Evolutionary conservation across 2,329 filamentous ascomycete genomes (phyloP), one percentile per base, ranked within the genome.

Genomic region (Sporothrix globosa): DNA sequence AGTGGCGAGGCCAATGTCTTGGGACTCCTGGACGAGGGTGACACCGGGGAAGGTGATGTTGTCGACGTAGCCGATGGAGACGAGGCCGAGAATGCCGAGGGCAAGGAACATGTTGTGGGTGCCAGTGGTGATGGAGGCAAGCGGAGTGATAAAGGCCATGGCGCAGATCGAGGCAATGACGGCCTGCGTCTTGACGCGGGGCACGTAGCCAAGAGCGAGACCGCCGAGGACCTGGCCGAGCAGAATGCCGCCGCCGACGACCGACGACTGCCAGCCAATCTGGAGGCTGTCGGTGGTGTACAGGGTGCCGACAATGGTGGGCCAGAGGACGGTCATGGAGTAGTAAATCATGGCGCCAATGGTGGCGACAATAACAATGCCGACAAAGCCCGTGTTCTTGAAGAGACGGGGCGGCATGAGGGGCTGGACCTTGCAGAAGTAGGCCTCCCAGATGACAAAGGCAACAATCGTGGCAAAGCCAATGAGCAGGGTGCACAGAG

Each of bases 281-380:
- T 79, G 70, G 52, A 80, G 78, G 7, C 75, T 73, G 72, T 81
- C 77, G 11, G 75, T 78, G 4, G 79, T 80, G 75, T 81, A 84
- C n/a, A 84, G 74, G 19, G 76, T 74, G n/a, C 72, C 70, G 69
- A 84, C 79, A n/a, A 81, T 79, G 11, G 79, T 79, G 1, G 82
- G 83, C 80, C 82, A 83, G 14, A 84, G 77, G 14, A 82, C 77
- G 9, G 79, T 82, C 70, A 84, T 75, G 14, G 78, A 79, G 75
- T 81, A 84, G 75, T 82, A 85, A 9, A 83, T 76, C 79, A 82
- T 82, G 44, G 80, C 80, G n/a, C 78, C 80, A 63, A 82, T 78
- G 5, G 78, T 78, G 1, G 80, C 82, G 58, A 79, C 76, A 48
- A 77, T 73, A 48, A 82, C 77, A 66, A 83, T 77, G 66, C 79